Conservation (phyloP, 306 rosid species). For the Begonia peltatifolia region DNA sequence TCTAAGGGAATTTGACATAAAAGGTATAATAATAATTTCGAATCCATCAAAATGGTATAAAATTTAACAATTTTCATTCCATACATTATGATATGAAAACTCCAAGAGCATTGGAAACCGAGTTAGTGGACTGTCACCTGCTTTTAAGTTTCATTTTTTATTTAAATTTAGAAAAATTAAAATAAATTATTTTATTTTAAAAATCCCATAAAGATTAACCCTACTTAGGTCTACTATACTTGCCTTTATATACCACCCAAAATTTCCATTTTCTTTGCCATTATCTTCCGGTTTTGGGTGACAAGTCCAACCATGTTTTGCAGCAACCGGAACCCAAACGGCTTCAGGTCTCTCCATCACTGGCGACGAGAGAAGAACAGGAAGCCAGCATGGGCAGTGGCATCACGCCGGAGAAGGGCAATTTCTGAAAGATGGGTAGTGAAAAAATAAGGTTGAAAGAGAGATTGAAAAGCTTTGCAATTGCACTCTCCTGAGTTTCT, state of each 20-base stretch:
- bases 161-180: no score
- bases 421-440: conserved; percentile 15
- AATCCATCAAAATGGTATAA: no score
- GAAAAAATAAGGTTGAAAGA: conserved; percentile 11
- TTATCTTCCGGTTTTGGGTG: background rate
- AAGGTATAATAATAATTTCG: no score
- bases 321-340: background rate
- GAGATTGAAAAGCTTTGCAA: conserved; percentile 46
- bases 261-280: conserved; percentile 30
- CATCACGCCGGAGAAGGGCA: conserved; percentile 16
- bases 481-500: conserved; percentile 73
- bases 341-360: background rate
- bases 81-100: conserved; percentile 28
- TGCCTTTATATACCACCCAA: conserved; percentile 73
- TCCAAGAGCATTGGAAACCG: conserved; percentile 81
- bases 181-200: no score
- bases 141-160: no score
- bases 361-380: background rate
- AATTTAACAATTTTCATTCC: background rate
- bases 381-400: conserved; percentile 4
- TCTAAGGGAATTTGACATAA: no score
- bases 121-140: conserved; percentile 68
- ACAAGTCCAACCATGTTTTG: conserved; percentile 13
- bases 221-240: conserved; percentile 34
- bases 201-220: background rate